Evolutionary conservation across 108 stramenopile species (phyloP), one percentile per base, ranked within the genome.

Genomic region (Nitzschia palea): DNA sequence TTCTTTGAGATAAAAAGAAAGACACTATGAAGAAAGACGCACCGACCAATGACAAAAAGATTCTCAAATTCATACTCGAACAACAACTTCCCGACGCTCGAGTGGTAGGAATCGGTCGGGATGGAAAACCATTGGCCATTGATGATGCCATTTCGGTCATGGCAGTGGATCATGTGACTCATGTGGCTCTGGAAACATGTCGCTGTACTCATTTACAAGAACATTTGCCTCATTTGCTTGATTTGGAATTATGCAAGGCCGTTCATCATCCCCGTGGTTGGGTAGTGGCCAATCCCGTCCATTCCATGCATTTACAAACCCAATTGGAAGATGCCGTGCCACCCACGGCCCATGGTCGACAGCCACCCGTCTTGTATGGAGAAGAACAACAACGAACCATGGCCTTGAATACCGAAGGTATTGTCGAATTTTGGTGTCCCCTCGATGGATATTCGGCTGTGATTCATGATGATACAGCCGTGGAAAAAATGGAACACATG

Each of bases 321-420:
- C 79, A 80, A 43, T 25, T 60, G 4, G 68, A 70, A 35, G 32
- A 65, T 36, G 33, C 45, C 20, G 31, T 44, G 53, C 67, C 44
- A 36, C 32, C 20, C 4, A 3, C 14, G 22, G 4, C 33, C 8
- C 36, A 48, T 23, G 26, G 22, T 18, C 59, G 61, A 40, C 61
- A 73, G 2, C 67, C 67, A 20, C 67, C 76, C 22, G 33, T 68
- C 28, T 36, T 82, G 40, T 82, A 76, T 43, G 80, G 80, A 8
- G 80, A 82, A 45, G 80, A 82, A 66, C 74, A 82, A 28, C 76
- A 82, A 40, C 67, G 80, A 28, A 61, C 59, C 28, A 55, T 42
- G 36, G 80, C 71, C 18, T 20, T 73, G 51, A 45, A 51, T n/a
- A 58, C 63, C 32, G 43, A 62, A 51, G 80, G 80, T n/a, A 67